phyloP scores from a whole-genome alignment of 495 filamentous ascomycete species.

The Chaetomium fimeti region DNA sequence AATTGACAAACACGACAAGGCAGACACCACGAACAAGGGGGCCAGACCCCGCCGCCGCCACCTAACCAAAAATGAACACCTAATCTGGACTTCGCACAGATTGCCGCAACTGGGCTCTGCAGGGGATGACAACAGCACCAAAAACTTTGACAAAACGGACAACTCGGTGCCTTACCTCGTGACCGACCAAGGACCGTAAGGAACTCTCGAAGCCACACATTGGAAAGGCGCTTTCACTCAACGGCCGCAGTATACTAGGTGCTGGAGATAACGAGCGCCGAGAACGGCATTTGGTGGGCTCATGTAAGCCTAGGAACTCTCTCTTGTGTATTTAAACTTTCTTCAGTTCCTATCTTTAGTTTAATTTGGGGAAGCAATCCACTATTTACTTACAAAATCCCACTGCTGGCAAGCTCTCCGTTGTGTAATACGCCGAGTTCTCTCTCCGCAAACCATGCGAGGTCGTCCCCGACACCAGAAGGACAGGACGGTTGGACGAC shows the following conservation, averaged over 20 bases:
- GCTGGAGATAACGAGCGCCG: too few species aligned
- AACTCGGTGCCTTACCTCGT: neutral
- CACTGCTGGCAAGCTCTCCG: too few species aligned
- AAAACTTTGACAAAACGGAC: too few species aligned
- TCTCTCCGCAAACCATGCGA: neutral
- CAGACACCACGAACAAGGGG: neutral
- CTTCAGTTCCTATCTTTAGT: too few species aligned
- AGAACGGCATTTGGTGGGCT: too few species aligned
- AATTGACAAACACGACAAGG: neutral
- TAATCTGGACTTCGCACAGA: too few species aligned
- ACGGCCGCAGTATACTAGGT: neutral
- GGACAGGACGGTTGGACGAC: neutral
- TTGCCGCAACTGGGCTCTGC: too few species aligned
- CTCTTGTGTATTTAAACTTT: too few species aligned
- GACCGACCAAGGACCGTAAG: neutral
- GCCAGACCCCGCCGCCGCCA: slow-evolving; percentile 10
- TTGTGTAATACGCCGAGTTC: neutral
- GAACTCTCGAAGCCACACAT: neutral
- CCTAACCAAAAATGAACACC: neutral
- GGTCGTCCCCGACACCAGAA: neutral
- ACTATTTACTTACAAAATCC: too few species aligned
- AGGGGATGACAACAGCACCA: too few species aligned
- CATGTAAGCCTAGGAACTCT: too few species aligned
- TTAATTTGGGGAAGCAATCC: too few species aligned
- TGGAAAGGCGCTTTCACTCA: neutral